A percentile compares a stretch with the other conserved stretches of the same genome.
These are phyloP conservation scores for Trametes hirsuta DNA, from an alignment of 1,284 basidiomycete genomes.

Conservation along the genomic window DNA sequence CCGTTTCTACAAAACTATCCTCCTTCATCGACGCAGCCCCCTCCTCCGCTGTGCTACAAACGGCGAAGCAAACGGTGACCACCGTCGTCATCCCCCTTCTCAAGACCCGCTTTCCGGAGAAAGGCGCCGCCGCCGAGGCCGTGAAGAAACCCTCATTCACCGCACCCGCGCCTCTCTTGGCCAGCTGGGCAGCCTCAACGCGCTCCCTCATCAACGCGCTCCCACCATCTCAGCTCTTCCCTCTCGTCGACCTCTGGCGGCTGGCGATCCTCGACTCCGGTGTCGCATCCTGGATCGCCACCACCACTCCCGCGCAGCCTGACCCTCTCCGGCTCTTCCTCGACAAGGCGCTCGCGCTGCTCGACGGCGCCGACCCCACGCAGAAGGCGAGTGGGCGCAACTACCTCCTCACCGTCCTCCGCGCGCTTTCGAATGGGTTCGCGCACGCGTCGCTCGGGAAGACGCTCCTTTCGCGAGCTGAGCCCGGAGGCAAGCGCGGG, in stretches of 20 bases:
- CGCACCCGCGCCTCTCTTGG: conserved; percentile 34
- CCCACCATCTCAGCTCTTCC: conserved; percentile 69
- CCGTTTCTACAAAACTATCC: conserved; percentile 63
- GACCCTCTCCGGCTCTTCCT: conserved; percentile 50
- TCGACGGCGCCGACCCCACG: conserved; percentile 34
- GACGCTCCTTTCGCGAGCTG: conserved; percentile 45
- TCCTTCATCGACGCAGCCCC: conserved; percentile 59
- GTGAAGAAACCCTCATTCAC: conserved; percentile 29
- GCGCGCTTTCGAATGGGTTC: conserved; percentile 78
- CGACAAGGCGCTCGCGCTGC: conserved; percentile 41
- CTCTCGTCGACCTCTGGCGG: conserved; percentile 84
- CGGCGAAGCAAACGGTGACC: conserved; percentile 54
- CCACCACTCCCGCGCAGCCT: conserved; percentile 29
- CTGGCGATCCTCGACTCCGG: conserved; percentile 70
- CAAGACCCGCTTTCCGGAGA: conserved; percentile 50
- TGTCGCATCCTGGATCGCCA: conserved; percentile 54
- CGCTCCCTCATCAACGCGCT: conserved; percentile 50
- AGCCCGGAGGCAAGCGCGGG: conserved; percentile 25
- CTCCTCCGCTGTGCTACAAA: conserved; percentile 39
- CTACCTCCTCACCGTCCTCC: conserved; percentile 71
- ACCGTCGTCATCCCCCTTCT: conserved; percentile 65
- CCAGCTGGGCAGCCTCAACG: conserved; percentile 54
- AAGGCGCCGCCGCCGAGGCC: conserved; percentile 15
- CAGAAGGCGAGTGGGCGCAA: conserved; percentile 40
- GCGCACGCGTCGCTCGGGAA: conserved; percentile 56